Evolutionary conservation across 2,329 filamentous ascomycete genomes (phyloP), one percentile per base, ranked within the genome.

Genomic region (Akanthomyces muscarius): DNA sequence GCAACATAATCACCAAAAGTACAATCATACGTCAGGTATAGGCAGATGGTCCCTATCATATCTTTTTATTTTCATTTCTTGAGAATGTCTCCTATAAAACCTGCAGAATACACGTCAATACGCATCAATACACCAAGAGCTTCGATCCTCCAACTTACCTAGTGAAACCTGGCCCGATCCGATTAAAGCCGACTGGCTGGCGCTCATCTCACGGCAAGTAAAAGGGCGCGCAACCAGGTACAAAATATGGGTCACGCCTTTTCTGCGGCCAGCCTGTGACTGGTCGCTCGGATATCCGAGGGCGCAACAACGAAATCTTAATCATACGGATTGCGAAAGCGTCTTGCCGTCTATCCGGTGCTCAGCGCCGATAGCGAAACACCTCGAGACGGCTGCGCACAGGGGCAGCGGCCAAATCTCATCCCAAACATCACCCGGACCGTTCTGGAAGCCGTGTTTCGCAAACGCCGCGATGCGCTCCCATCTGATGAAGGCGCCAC

Each of bases 281-380:
- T 42, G 36, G 36, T 33, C 38, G 36, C 57, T 60, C 50, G 50
- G 58, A 61, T 59, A 50, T 61, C 58, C 58, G 58, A 61, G 28
- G 41, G 14, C 41, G 58, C 58, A 30, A 45, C n/a, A 44, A 50
- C n/a, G 38, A 42, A 61, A 54, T 61, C 25, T 47, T 53, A 47
- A 53, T 45, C 54, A 53, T 60, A 51, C 14, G 28, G 28, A 53
- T 21, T 52, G 33, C 10, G 13, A 28, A 42, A 50, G 38, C 14
- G 54, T 41, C 21, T 45, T 56, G n/a, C 41, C 54, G 54, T 44
- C 28, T 45, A 30, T n/a, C 55, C 28, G 55, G 28, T 18, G 7
- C 55, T 10, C 2, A 6, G 25, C 16, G 42, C 25, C 18, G 28
- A 25, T 38, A 36, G 4, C 28, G 6, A 30, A 30, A 30, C 10